Evolutionary conservation across 345 rosid species (phyloP).

Genomic region (Eucalyptus coolabah): DNA sequence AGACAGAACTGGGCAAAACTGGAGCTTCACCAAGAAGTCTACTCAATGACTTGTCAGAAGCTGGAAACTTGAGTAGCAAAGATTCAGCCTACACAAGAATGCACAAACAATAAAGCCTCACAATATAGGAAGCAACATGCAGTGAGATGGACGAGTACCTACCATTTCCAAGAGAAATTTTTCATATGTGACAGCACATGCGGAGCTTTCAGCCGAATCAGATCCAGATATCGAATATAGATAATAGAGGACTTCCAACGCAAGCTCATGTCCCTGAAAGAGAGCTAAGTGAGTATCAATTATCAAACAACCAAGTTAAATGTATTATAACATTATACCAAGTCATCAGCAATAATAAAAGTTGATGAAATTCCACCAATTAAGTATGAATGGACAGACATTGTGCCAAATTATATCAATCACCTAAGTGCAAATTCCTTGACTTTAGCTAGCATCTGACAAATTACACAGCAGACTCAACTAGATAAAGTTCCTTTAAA

Average conservation of each 20-base stretch:
- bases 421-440: not conserved
- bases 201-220: conserved; percentile 31
- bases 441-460: not conserved
- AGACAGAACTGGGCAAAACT: conserved; percentile 56
- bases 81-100: conserved; percentile 60
- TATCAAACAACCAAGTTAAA: not conserved
- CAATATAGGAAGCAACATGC: not conserved
- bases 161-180: conserved; percentile 83
- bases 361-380: not conserved
- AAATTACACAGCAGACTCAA: not conserved
- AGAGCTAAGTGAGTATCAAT: not conserved
- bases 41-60: conserved; percentile 91
- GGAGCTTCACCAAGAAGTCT: conserved; percentile 95
- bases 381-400: not conserved
- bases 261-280: conserved; percentile 88
- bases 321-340: not conserved
- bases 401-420: not conserved
- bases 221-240: conserved; percentile 42
- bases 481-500: not conserved
- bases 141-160: conserved; percentile 3
- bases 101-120: not conserved
- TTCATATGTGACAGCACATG: conserved; percentile 44
- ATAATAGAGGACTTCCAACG: conserved; percentile 70
- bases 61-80: conserved; percentile 75
- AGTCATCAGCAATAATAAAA: not conserved